Evolutionary conservation across 257 asterid species (phyloP).

Genomic region (Solanum dulcamara): DNA sequence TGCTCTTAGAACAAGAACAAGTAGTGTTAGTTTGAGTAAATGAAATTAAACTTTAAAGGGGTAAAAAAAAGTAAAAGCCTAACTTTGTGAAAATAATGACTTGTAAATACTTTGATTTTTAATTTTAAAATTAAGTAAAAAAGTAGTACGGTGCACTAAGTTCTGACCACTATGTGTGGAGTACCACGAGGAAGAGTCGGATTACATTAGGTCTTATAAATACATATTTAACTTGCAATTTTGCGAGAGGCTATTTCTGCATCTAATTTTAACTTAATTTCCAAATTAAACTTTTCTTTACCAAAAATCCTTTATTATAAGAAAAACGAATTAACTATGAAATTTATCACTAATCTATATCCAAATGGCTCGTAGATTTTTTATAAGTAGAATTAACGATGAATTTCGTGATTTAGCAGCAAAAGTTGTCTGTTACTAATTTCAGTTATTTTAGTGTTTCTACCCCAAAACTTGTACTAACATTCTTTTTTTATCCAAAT

Average conservation of each 20-base stretch:
- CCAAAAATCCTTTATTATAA: not conserved
- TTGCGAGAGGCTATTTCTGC: no score
- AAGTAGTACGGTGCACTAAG: not conserved
- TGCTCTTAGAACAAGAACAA: conserved; percentile 1
- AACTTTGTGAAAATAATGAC: not conserved
- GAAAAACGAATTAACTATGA: not conserved
- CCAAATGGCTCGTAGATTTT: not conserved
- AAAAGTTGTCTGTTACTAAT: not conserved
- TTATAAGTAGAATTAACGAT: not conserved
- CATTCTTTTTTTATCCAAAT: not conserved
- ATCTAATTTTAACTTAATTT: not conserved
- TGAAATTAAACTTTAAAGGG: not conserved
- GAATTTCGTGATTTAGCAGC: not conserved
- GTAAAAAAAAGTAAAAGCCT: not conserved
- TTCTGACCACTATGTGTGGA: not conserved
- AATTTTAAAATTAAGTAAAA: not conserved
- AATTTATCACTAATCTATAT: not conserved
- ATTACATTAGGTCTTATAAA: not conserved
- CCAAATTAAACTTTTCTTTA: not conserved
- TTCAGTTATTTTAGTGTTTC: not conserved
- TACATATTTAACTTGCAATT: not conserved
- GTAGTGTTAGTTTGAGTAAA: not conserved
- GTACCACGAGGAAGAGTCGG: not conserved
- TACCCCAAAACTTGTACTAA: not conserved
- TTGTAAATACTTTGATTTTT: not conserved